Percentiles rank a stretch among this genome's conserved stretches.
Evolutionary conservation across 805 yeast genomes (phyloP).

Genomic region (Torulaspora gathmanii): DNA sequence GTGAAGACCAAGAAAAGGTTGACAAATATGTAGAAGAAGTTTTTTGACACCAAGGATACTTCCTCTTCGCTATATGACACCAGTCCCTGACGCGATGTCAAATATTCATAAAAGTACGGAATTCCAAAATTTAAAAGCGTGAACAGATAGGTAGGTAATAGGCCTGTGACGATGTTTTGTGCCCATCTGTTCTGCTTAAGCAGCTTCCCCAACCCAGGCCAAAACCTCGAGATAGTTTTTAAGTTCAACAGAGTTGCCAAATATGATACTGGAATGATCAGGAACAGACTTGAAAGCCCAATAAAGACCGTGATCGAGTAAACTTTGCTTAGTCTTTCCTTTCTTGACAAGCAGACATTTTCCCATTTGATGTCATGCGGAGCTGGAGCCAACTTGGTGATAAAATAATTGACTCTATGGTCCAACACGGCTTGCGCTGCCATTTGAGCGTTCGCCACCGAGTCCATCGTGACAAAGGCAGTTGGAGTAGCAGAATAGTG

Average conservation of each 20-base stretch:
- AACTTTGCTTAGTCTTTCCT: slow-evolving; percentile 58
- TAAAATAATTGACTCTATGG: slow-evolving; percentile 78
- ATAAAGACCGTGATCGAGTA: slow-evolving; percentile 39
- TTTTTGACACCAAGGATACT: slow-evolving; percentile 80
- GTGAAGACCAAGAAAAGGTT: slow-evolving; percentile 92
- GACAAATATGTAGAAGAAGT: slow-evolving; percentile 90
- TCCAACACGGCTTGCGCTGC: slow-evolving; percentile 93
- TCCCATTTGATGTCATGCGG: slow-evolving; percentile 95
- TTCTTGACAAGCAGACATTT: slow-evolving; percentile 74
- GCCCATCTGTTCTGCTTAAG: slow-evolving; percentile 66
- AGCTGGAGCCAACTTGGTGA: slow-evolving; percentile 86
- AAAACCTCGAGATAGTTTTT: slow-evolving; percentile 69
- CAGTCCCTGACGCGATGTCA: slow-evolving; percentile 80
- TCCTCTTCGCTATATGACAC: slow-evolving; percentile 93
- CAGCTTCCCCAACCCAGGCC: slow-evolving; percentile 76
- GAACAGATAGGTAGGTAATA: slow-evolving; percentile 86
- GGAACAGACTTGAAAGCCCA: slow-evolving; percentile 55
- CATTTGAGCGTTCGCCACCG: slow-evolving; percentile 94
- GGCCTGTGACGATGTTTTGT: slow-evolving; percentile 74
- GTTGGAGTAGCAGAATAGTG: slow-evolving; percentile 81
- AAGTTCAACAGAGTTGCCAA: slow-evolving; percentile 76
- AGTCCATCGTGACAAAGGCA: slow-evolving; percentile 91
- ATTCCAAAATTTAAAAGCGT: slow-evolving; percentile 75
- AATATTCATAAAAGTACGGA: slow-evolving; percentile 81
- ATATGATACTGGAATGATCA: slow-evolving; percentile 79